These are phyloP conservation scores for Neurospora sp. DNA, from an alignment of 2,329 filamentous ascomycete species.

Conservation along the genomic window DNA sequence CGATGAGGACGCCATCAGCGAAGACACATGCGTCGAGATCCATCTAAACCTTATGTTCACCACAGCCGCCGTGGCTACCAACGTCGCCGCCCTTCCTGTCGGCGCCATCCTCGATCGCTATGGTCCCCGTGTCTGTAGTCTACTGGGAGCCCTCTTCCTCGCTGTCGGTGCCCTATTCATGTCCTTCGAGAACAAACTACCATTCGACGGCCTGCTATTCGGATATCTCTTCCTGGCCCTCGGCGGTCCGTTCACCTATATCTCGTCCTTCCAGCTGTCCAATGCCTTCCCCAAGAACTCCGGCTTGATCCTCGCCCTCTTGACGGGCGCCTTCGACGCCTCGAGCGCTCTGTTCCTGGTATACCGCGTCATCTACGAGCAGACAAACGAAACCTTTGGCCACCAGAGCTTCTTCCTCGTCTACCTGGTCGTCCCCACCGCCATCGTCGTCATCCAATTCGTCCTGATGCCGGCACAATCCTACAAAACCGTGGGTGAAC, in stretches of 20 bases:
- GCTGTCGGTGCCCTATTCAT: conserved; percentile 62
- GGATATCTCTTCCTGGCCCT: conserved; percentile 70
- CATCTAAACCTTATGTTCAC: conserved; percentile 88
- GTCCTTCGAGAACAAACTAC: conserved; percentile 53
- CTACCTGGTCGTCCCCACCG: conserved; percentile 61
- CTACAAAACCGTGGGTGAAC: conserved; percentile 78
- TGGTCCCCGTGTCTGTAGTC: conserved; percentile 67
- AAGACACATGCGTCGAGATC: conserved; percentile 42
- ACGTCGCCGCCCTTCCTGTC: conserved; percentile 76
- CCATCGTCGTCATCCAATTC: conserved; percentile 58
- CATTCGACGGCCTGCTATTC: conserved; percentile 65
- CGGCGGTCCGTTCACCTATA: conserved; percentile 73
- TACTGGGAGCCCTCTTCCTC: conserved; percentile 61
- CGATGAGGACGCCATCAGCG: conserved; percentile 13
- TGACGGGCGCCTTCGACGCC: conserved; percentile 77
- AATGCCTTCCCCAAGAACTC: conserved; percentile 73
- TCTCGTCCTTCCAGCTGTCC: conserved; percentile 74
- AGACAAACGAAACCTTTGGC: conserved; percentile 39
- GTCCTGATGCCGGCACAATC: conserved; percentile 64
- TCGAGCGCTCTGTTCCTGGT: conserved; percentile 70
- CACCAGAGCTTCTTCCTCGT: conserved; percentile 60
- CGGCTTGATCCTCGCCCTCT: conserved; percentile 67
- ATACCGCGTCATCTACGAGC: conserved; percentile 62
- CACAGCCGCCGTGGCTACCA: conserved; percentile 76
- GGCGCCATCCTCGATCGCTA: conserved; percentile 77